Percentiles rank a stretch among this genome's conserved stretches.
Evolutionary conservation across 1,139 yeast genomes (phyloP).

Genomic region (Candida tropicalis): DNA sequence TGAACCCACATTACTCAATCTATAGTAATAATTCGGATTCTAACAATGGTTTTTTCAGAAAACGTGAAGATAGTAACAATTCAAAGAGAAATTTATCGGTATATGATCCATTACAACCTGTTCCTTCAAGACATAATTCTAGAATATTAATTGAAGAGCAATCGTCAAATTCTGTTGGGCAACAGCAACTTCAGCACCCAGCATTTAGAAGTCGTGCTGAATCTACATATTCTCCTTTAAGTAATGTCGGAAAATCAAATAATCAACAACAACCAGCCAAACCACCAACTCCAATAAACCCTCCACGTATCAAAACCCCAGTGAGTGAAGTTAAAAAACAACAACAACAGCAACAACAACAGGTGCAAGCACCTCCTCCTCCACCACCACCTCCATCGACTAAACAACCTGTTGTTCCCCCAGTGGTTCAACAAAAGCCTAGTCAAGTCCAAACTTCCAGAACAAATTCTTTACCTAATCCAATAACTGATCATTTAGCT

Average conservation of each 20-base stretch:
- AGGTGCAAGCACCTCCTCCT: constrained; percentile 4
- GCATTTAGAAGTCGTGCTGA: constrained; percentile 10
- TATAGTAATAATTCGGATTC: constrained; percentile 15
- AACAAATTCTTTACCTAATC: constrained; percentile 28
- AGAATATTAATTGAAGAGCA: constrained; percentile 14
- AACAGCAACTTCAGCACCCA: constrained; percentile 8
- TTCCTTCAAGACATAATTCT: constrained; percentile 22
- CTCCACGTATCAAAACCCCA: constrained; percentile 3
- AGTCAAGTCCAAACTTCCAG: constrained; percentile 14
- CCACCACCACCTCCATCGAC: constrained; percentile 9
- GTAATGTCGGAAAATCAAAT: constrained; percentile 12
- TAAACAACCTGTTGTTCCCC: constrained; percentile 5
- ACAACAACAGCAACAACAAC: constrained; percentile 5
- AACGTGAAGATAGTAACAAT: constrained; percentile 8
- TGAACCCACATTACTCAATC: constrained; percentile 39
- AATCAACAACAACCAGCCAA: not conserved
- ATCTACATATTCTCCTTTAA: constrained; percentile 19
- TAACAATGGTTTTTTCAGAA: constrained; percentile 13
- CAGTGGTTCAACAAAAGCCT: constrained; percentile 7
- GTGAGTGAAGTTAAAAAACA: constrained; percentile 1
- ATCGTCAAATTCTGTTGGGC: constrained; percentile 8
- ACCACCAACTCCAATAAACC: constrained; percentile 6
- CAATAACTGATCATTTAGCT: constrained; percentile 20
- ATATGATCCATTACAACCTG: constrained; percentile 39
- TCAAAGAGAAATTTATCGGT: constrained; percentile 28